Percentiles rank a stretch among this genome's conserved stretches.
phyloP scores from a whole-genome alignment of 345 rosid species.

The Sonneratia caseolaris region DNA sequence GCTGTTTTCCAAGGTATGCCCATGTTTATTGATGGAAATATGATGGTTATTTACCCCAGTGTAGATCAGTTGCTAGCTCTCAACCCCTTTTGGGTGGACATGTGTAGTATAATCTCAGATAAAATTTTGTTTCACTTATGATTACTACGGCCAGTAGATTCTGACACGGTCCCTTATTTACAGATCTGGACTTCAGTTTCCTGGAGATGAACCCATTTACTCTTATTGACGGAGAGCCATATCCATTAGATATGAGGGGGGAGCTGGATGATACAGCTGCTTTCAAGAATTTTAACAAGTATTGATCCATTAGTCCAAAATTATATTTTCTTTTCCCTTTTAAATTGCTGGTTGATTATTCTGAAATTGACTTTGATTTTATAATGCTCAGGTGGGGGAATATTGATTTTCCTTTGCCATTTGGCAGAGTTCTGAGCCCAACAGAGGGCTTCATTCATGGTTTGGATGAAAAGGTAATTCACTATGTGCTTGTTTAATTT shows the following conservation, averaged over 20 bases:
- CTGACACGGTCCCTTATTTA: neutral
- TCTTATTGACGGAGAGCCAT: conserved; percentile 76
- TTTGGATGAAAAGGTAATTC: conserved; percentile 81
- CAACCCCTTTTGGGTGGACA: neutral
- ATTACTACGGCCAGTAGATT: neutral
- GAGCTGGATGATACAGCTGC: conserved; percentile 95
- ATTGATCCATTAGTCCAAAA: conserved; percentile 6
- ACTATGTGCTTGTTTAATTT: neutral
- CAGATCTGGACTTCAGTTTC: conserved; percentile 91
- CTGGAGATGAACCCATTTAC: conserved; percentile 96
- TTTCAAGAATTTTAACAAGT: conserved; percentile 92
- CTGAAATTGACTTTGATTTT: neutral
- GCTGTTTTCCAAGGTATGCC: conserved; percentile 74
- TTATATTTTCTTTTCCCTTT: neutral
- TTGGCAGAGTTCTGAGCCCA: conserved; percentile 83
- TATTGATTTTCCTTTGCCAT: conserved; percentile 81
- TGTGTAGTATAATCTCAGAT: neutral
- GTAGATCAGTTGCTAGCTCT: neutral
- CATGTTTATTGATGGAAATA: neutral
- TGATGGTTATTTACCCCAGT: neutral
- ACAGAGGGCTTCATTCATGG: conserved; percentile 74
- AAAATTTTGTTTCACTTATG: neutral
- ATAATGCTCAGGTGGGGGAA: conserved; percentile 64
- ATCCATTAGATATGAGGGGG: conserved; percentile 96
- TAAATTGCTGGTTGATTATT: neutral